phyloP scores from a whole-genome alignment of 306 rosid species.

The Dryas drummondii region DNA sequence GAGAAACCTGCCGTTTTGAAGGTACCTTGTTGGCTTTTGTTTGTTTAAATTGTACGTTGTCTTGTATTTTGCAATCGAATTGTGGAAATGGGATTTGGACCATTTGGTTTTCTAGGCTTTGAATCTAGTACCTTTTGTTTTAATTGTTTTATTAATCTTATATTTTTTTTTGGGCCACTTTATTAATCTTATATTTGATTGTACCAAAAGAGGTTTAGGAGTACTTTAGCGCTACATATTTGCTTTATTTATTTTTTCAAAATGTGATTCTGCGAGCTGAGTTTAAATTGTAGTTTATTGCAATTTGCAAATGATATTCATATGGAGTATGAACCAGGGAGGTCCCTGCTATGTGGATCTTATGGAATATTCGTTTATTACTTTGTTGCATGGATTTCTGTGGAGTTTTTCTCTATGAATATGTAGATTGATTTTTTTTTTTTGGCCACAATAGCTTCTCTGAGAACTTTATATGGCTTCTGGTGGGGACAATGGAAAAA shows the following conservation, averaged over 20 bases:
- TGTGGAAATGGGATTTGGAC: background rate
- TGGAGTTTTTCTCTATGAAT: background rate
- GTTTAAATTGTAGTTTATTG: background rate
- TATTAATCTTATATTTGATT: background rate
- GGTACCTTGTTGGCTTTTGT: constrained; percentile 27
- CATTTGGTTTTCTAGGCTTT: background rate
- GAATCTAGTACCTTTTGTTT: background rate
- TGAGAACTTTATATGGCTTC: background rate
- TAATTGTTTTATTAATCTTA: background rate
- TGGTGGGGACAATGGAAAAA: background rate
- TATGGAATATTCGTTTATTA: background rate
- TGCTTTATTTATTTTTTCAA: background rate
- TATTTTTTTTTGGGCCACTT: too few species aligned
- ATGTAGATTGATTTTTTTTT: background rate
- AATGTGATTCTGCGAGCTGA: background rate
- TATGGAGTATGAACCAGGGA: too few species aligned
- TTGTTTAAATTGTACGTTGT: background rate
- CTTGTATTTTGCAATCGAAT: background rate
- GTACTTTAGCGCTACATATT: background rate
- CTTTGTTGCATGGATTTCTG: background rate
- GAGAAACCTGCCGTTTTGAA: constrained; percentile 69
- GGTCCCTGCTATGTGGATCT: too few species aligned
- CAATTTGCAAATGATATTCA: background rate
- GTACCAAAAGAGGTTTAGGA: background rate
- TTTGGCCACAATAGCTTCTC: background rate